phyloP scores from a whole-genome alignment of 257 asterid species.

The Solanum microdontum region DNA sequence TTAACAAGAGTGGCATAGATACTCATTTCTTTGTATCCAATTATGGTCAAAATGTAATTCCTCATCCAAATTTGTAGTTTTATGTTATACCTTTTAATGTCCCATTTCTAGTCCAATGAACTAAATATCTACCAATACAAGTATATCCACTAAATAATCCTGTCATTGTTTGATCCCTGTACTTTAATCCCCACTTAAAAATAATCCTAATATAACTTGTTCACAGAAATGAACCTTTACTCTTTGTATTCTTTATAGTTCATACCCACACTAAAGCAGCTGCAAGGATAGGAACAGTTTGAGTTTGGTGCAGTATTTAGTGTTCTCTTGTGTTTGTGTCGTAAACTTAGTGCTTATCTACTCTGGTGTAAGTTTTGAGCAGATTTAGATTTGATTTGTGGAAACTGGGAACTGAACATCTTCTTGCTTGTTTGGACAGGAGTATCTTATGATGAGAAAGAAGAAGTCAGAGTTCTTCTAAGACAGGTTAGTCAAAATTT shows the following conservation, averaged over 20 bases:
- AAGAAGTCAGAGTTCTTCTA: conserved; percentile 81
- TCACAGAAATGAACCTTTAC: not conserved
- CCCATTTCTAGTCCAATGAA: not conserved
- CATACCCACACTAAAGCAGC: not conserved
- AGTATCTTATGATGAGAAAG: conserved; percentile 77
- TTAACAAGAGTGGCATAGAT: not conserved
- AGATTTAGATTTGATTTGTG: not conserved
- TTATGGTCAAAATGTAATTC: not conserved
- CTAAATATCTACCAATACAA: not conserved
- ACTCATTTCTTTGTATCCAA: not conserved
- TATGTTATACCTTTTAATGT: not conserved
- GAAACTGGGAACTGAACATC: not conserved
- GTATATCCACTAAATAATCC: not conserved
- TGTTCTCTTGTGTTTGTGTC: not conserved
- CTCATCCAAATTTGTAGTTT: not conserved
- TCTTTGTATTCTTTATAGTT: not conserved
- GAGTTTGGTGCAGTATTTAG: not conserved
- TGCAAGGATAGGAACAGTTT: not conserved
- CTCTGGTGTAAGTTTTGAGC: not conserved
- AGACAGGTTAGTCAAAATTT: conserved; percentile 56
- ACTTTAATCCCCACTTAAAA: not conserved
- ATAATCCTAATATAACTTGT: not conserved
- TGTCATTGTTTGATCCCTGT: not conserved
- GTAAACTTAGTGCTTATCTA: not conserved
- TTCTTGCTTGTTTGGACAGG: conserved; percentile 32